Base-by-base conservation (phyloP, 345 rosid genomes). In the Citrus maxima region DNA sequence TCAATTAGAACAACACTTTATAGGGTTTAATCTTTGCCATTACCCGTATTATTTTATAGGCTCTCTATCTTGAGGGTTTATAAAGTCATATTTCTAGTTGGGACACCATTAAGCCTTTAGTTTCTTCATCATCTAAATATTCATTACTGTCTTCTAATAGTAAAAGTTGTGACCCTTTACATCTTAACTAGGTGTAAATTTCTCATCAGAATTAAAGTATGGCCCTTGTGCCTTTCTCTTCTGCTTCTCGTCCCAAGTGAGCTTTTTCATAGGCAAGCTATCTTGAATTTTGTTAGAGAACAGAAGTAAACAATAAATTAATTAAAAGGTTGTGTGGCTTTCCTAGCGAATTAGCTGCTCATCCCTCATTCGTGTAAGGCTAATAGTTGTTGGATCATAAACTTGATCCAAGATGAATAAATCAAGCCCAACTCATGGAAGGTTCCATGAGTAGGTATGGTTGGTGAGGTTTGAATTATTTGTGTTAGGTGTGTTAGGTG, bases 281-380 rank as follows among this genome's bases (percentile, higher is more conserved):
- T 6, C 10, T 58, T 19, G 21, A 56, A 18, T 21, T 58, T 58
- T 12, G 2, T 60, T 2, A 13, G 7, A 2, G 2, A 24, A 25
- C 0, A 3, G 0, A 18, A 61, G 32, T 60, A 3, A 60, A 1
- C 14, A 6, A n/a, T 60, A 1, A 0, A 2, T 6, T 16, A 13
- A n/a, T 60, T n/a, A 14, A n/a, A 6, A n/a, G 6, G 4, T 3
- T 14, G 5, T n/a, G 32, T 60, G 32, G 4, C 30, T 60, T 60
- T 60, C 30, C 32, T 60, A 5, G 30, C 30, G 32, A 24, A n/a
- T 60, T 5, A 24, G 1, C 16, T 60, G 6, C 30, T 61, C 16
- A 25, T 27, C 32, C 1, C 19, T 24, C 7, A 24, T 25, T 0
- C 4, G 32, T 9, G 14, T 7, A 9, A 61, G 37, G 16, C 65